These are phyloP conservation scores for Rhynchospora tenuis DNA, from an alignment of 176 grass and related monocot genomes.

Conservation along the genomic window DNA sequence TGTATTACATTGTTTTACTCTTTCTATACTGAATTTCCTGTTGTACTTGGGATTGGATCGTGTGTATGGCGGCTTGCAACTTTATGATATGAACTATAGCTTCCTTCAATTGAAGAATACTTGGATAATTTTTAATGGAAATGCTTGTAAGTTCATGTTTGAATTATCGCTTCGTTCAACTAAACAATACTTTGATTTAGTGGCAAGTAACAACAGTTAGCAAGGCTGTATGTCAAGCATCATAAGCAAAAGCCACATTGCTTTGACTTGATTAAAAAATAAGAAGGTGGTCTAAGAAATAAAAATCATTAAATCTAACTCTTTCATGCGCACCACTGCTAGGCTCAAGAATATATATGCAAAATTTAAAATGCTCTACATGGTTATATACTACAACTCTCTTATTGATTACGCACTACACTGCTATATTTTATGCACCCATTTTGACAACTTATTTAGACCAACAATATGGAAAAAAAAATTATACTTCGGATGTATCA, in stretches of 20 bases:
- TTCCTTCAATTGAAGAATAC: background rate
- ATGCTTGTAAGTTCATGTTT: background rate
- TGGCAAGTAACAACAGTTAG: background rate
- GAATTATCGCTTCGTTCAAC: background rate
- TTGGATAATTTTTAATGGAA: background rate
- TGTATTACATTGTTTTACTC: no score
- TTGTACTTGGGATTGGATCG: background rate
- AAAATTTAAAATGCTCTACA: background rate
- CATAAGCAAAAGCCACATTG: background rate
- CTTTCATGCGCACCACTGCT: slow-evolving; percentile 3
- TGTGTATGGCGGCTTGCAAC: background rate
- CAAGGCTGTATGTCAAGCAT: background rate
- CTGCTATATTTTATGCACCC: background rate
- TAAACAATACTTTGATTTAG: background rate
- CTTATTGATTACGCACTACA: background rate
- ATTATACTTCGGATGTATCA: background rate
- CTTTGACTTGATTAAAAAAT: background rate
- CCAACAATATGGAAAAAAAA: background rate
- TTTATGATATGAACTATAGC: background rate
- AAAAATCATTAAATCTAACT: background rate
- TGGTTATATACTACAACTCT: background rate
- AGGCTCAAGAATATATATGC: background rate
- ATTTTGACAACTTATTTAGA: background rate
- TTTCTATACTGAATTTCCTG: background rate
- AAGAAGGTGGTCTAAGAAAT: background rate